These are phyloP conservation scores for Boletus fagicola DNA, from an alignment of 768 basidiomycete genomes.

Conservation along the genomic window DNA sequence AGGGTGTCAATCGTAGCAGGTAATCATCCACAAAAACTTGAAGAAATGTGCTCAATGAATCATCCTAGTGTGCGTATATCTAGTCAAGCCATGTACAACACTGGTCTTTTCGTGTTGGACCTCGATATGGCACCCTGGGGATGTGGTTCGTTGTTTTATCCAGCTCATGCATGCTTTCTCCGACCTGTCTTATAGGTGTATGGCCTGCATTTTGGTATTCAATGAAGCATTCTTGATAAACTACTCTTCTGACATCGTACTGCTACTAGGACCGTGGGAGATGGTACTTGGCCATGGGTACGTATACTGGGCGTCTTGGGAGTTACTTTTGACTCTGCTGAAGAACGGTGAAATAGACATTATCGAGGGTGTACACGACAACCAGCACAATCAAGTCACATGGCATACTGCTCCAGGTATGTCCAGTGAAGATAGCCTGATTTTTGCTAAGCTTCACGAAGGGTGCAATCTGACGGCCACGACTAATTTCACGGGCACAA, in stretches of 20 bases:
- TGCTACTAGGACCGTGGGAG: constrained; percentile 38
- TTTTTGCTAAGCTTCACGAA: constrained; percentile 19
- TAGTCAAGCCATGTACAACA: constrained; percentile 59
- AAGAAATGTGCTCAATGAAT: not conserved
- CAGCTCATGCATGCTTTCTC: not conserved
- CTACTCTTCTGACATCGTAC: constrained; percentile 3
- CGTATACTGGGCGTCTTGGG: constrained; percentile 23
- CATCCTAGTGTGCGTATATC: constrained; percentile 69
- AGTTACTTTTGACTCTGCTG: constrained; percentile 10
- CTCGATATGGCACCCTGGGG: constrained; percentile 84
- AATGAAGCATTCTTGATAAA: not conserved
- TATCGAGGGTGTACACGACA: constrained; percentile 82
- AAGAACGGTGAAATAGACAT: constrained; percentile 82
- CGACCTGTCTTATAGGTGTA: constrained; percentile 44
- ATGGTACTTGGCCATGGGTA: constrained; percentile 63
- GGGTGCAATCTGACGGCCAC: constrained; percentile 59
- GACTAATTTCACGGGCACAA: constrained; percentile 58
- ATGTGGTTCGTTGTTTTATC: constrained; percentile 52
- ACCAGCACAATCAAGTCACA: constrained; percentile 80
- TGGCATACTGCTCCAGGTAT: constrained; percentile 71
- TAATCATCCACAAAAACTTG: constrained; percentile 21
- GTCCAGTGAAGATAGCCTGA: not conserved
- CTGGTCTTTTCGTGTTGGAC: constrained; percentile 83
- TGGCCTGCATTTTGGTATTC: constrained; percentile 83
- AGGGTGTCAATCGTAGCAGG: constrained; percentile 63